These are phyloP conservation scores for Epichloe baconii DNA, from an alignment of 2,329 filamentous ascomycete genomes.

Conservation along the genomic window DNA sequence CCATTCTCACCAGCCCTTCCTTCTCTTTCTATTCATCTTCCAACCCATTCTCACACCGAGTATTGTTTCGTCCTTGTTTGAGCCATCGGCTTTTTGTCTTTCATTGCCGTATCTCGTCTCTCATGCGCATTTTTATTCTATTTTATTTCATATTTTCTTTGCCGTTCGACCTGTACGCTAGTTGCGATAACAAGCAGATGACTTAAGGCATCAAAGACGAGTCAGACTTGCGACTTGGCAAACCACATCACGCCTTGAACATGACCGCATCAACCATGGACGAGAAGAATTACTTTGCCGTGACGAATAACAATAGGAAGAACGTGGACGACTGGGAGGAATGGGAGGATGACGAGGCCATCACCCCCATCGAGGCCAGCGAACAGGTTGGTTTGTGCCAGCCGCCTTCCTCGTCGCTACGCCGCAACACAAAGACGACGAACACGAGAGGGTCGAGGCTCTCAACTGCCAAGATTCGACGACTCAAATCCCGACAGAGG, in stretches of 20 bases:
- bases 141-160: background rate
- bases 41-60: background rate
- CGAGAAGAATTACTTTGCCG: background rate
- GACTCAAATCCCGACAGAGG: slow-evolving; percentile 44
- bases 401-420: slow-evolving; percentile 9
- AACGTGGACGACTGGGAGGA: slow-evolving; percentile 37
- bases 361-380: slow-evolving; percentile 26
- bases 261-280: slow-evolving; percentile 3
- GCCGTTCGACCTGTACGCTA: background rate
- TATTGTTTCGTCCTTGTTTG: background rate
- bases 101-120: background rate
- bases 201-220: background rate
- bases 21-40: background rate
- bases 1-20: background rate
- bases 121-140: background rate
- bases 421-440: slow-evolving; percentile 6
- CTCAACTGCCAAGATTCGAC: slow-evolving; percentile 28
- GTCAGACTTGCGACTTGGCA: background rate
- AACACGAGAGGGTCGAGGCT: slow-evolving; percentile 18
- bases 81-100: slow-evolving; percentile 1
- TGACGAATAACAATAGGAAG: background rate
- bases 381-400: slow-evolving; percentile 18
- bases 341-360: slow-evolving; percentile 36
- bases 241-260: background rate
- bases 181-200: background rate